Percentiles rank a stretch among this genome's conserved stretches.
Evolutionary conservation across 257 asterid species (phyloP).

Genomic region (Solanum chiquidenum): DNA sequence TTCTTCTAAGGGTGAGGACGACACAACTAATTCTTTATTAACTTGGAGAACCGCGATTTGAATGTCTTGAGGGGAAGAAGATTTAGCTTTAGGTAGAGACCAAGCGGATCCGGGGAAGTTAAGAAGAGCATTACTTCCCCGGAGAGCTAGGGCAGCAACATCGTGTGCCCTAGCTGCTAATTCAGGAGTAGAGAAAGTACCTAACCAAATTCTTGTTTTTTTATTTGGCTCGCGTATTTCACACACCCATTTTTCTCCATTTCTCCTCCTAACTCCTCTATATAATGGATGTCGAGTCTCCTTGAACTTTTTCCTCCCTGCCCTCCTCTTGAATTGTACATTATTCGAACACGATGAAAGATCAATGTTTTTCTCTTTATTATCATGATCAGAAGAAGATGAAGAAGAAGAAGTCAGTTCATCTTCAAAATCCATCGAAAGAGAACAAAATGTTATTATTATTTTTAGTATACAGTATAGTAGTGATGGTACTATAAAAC

Average conservation of each 20-base stretch:
- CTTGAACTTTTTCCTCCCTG: conserved; percentile 48
- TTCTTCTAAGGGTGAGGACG: neutral
- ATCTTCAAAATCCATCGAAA: conserved; percentile 3
- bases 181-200: conserved; percentile 31
- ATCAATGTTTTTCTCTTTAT: neutral
- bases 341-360: neutral
- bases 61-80: conserved; percentile 24
- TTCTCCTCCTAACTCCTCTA: conserved; percentile 43
- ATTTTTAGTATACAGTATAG: neutral
- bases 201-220: conserved; percentile 34
- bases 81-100: conserved; percentile 14
- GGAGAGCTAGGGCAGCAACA: conserved; percentile 36
- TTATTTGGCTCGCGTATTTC: conserved; percentile 40
- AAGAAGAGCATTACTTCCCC: conserved; percentile 18
- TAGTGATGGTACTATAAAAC: neutral
- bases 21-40: neutral
- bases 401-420: neutral
- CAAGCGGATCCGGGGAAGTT: conserved; percentile 19
- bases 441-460: neutral
- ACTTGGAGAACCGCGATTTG: conserved; percentile 22
- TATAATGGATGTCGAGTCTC: conserved; percentile 60
- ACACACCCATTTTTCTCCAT: conserved; percentile 50
- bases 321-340: conserved; percentile 23
- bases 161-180: conserved; percentile 55
- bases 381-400: neutral